These are phyloP conservation scores for Exserohilum turcica DNA, from an alignment of 2,329 filamentous ascomycete genomes.

Conservation along the genomic window DNA sequence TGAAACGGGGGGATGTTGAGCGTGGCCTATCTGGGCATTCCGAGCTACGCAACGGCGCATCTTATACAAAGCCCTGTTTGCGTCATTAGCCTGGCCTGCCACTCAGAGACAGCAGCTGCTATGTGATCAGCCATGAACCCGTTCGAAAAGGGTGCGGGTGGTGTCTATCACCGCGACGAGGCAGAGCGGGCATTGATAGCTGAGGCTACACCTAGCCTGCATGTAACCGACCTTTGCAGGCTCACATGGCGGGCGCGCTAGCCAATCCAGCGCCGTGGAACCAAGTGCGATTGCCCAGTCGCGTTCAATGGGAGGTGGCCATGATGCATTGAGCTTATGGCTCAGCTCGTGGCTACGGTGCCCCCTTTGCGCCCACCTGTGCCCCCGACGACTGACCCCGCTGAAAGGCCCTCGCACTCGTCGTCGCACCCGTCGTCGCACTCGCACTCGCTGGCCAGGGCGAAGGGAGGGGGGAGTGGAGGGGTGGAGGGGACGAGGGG, in stretches of 20 bases:
- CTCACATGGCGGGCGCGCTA: not conserved
- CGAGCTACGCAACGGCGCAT: not conserved
- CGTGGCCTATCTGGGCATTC: not conserved
- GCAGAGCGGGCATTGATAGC: not conserved
- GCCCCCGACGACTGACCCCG: constrained; percentile 8
- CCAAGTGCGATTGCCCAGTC: not conserved
- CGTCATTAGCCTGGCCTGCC: not conserved
- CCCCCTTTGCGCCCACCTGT: constrained; percentile 9
- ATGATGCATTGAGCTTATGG: not conserved
- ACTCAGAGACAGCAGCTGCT: not conserved
- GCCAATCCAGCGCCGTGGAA: not conserved
- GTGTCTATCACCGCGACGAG: no score
- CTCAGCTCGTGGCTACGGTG: constrained; percentile 12
- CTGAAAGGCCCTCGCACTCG: no score
- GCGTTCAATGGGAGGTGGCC: constrained; percentile 3
- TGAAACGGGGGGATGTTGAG: not conserved
- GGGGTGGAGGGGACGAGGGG: no score
- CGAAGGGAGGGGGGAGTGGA: not conserved
- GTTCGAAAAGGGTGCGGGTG: not conserved
- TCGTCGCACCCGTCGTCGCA: no score
- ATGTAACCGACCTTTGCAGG: constrained; percentile 4
- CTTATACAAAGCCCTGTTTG: not conserved
- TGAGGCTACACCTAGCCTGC: constrained; percentile 10
- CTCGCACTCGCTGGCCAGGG: not conserved
- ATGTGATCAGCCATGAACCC: not conserved